Evolutionary conservation across 305 asterid species (phyloP), one percentile per base, ranked within the genome.

Genomic region (Salvia sclarea): DNA sequence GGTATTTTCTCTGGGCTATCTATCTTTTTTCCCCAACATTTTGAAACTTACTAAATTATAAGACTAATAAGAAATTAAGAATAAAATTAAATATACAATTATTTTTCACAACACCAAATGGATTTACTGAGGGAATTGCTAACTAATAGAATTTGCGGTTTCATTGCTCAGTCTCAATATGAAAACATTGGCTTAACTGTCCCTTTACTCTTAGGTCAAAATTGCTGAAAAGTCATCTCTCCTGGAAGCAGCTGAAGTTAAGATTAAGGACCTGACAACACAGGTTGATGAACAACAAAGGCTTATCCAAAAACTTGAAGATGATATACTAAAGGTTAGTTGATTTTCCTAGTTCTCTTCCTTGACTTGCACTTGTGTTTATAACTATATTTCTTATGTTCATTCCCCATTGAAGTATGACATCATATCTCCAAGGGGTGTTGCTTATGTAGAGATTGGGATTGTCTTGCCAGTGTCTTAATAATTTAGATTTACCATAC

Each of bases 221-320:
- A 87, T 89, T 75, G 79, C 94, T 31, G 98, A 91, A 75, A 86
- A 78, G 83, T 76, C 90, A 52, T 88, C 95, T 71, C 77, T 82
- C 74, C 86, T 91, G 79, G 98, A 88, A 85, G 86, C 92, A 53
- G 95, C 95, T 31, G 95, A 95, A 75, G 75, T 75, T 68, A 85
- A 84, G 85, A 77, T 83, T 50, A 73, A 66, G 72, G 99, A 95
- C 76, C 85, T 91, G 61, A 83, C 88, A 56, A 73, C 84, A 37
- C 90, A 83, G 75, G 69, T 79, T 77, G 78, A 63, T 70, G 96
- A 95, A 75, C 99, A 95, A 61, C 97, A 91, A 77, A 86, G 75
- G 74, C 85, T 95, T 74, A 91, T 89, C 80, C 99, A 95, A 81
- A 95, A 95, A 84, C 90, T 95, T 40, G 99, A 95, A 80, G 99